phyloP scores from a whole-genome alignment of 129 eudicot genomes.

The Kitagawia praeruptora region DNA sequence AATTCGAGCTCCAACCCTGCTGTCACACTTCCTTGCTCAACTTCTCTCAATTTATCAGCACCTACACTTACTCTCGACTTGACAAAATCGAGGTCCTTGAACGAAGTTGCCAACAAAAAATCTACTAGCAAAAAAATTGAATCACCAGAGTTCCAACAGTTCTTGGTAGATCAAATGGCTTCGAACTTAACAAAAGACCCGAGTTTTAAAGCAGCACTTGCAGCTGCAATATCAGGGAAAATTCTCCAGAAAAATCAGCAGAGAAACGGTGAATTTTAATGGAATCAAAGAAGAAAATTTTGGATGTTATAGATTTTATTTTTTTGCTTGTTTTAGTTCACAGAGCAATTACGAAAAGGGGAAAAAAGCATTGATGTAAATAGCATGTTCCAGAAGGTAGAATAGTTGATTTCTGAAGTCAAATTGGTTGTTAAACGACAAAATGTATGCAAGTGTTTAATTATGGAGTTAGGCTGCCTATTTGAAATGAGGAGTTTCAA shows the following conservation, averaged over 20 bases:
- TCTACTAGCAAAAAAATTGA: constrained; percentile 25
- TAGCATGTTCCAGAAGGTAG: constrained; percentile 22
- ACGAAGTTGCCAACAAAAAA: constrained; percentile 8
- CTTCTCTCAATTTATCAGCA: constrained; percentile 38
- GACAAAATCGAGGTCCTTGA: constrained; percentile 30
- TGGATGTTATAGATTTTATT: background rate
- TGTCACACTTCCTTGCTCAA: constrained; percentile 29
- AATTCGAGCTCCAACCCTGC: constrained; percentile 21
- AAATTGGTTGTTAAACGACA: constrained; percentile 13
- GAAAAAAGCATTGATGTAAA: constrained; percentile 21
- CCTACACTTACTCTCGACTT: constrained; percentile 59
- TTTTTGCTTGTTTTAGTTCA: background rate
- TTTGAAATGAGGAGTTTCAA: background rate
- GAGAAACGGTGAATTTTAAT: constrained; percentile 32
- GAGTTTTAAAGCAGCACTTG: constrained; percentile 77
- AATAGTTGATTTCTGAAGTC: constrained; percentile 15
- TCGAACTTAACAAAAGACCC: constrained; percentile 83
- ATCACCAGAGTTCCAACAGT: constrained; percentile 56
- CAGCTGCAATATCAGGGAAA: constrained; percentile 89
- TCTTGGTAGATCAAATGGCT: constrained; percentile 87
- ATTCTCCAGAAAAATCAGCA: constrained; percentile 53
- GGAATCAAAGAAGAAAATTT: background rate
- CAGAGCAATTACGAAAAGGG: background rate
- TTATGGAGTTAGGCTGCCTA: background rate
- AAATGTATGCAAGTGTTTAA: background rate